Base-by-base conservation (phyloP, 192 early-diverging fungal genomes). In the Diversispora eburnea region DNA sequence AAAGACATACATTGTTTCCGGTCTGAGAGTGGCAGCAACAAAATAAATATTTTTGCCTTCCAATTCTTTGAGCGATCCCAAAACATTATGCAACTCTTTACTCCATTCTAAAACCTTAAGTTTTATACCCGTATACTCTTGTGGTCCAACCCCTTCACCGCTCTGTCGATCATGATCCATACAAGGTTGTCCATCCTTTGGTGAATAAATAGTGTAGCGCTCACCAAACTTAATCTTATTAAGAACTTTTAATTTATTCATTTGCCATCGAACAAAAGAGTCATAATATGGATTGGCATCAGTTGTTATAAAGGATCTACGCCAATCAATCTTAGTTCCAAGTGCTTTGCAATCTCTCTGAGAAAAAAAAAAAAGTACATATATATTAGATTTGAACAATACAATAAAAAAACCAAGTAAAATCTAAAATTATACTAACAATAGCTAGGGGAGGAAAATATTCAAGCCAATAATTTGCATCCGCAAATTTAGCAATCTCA, bases 281-380 rank as follows among this genome's bases (percentile, higher is more conserved):
- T 99, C 97, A 78, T 97, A 99, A 87, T 93, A 99, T 49, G 95
- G 95, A 77, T 99, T 99, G 73, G 90, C 87, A 75, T 98, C 95
- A 42, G 97, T 99, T 72, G 97, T 99, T 78, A 99, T 89, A 84
- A 99, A 99, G 8, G 92, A 91, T 63, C 97, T 89, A 71, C 97
- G 91, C 95, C 93, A 96, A 84, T 99, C 97, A 63, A 97, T 87
- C 80, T 91, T 93, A 79, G 83, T 85, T 45, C 89, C 91, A 79
- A 94, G 79, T 33, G 85, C 80, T 61, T 91, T 91, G 65, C 92
- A 76, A 77, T 98, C 95, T 49, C 79, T 80, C 81, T 82, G 58
- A 69, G 52, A 63, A 41, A 7, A 55, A 8, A 45, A 75, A 78
- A 54, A 57, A 8, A 13, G 4, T 49, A 20, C 45, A 43, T 72